phyloP scores from a whole-genome alignment of 2,329 filamentous ascomycete species.

The Orbilia blumenaviensis region DNA sequence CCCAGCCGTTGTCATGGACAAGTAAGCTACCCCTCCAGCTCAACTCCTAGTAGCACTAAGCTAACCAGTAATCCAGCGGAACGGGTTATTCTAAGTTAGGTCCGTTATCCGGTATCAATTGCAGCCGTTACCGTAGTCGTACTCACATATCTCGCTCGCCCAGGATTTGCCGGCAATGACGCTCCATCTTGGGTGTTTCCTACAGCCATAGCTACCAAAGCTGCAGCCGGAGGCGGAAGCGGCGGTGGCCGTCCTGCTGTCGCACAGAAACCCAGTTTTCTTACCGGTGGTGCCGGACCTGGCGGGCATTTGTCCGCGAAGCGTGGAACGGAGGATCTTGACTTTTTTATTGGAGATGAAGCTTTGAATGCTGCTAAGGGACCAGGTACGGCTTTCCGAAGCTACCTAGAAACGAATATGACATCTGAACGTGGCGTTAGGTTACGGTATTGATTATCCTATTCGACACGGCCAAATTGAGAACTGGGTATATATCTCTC shows the following conservation, averaged over 20 bases:
- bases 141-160: not conserved
- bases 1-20: constrained; percentile 99
- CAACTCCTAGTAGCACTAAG: constrained; percentile 34
- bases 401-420: not conserved
- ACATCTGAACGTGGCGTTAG: constrained; percentile 62
- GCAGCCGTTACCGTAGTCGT: not conserved
- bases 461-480: constrained; percentile 98
- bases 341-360: constrained; percentile 99
- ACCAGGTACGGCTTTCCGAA: constrained; percentile 69
- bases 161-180: constrained; percentile 98
- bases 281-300: constrained; percentile 87
- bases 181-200: constrained; percentile 99
- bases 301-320: constrained; percentile 85
- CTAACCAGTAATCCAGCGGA: constrained; percentile 71
- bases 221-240: constrained; percentile 74
- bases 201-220: constrained; percentile 96
- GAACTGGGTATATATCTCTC: constrained; percentile 79
- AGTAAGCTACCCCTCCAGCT: constrained; percentile 72
- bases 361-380: constrained; percentile 83
- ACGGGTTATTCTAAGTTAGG: constrained; percentile 99
- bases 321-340: constrained; percentile 94
- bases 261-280: constrained; percentile 92
- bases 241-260: constrained; percentile 89
- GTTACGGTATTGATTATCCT: constrained; percentile 96
- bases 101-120: constrained; percentile 63